Base-by-base conservation (phyloP, 2,329 filamentous ascomycete genomes). In the Fusarium vanettenii region DNA sequence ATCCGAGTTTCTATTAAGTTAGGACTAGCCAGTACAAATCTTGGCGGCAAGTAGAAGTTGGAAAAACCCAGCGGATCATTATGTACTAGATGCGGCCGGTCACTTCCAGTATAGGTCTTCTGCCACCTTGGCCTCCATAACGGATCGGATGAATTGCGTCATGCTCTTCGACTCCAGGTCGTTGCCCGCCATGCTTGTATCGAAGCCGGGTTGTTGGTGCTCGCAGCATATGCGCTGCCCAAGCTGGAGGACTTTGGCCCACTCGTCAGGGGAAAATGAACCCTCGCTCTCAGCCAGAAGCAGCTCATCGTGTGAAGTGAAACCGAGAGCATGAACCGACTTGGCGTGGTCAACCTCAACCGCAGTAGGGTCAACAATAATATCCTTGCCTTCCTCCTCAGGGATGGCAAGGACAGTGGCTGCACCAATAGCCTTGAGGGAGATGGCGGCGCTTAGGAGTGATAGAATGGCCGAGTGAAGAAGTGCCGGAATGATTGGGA, bases 261-360 rank as follows among this genome's bases (percentile, higher is more conserved):
- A 98, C 73, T 93, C 92, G 16, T 91, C 87, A 74, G 93, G 86
- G 56, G 90, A 90, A 80, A 98, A 98, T 5, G 85, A 84, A 1
- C 96, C 96, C 78, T 96, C 91, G 79, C 95, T 97, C 84, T 98
- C 94, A 37, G 90, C 92, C 48, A 98, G 84, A 25, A 98, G 84
- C 61, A 97, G 85, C 69, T 94, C 91, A 10, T 92, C 90, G 61
- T 91, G 86, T 1, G 92, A 91, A n/a, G 92, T 92, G 81, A 97
- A 97, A 7, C 92, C 93, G 67, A 98, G 87, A n/a, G 93, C 94
- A 81, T 98, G 96, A 25, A 94, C 84, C 6, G 95, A 97, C 65
- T 85, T 87, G 13, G 93, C 92, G 55, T 85, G 84, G 73, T 90
- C 87, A 55, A 92, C 87, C 70, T 93, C 88, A 25, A 89, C 86